Evolutionary conservation across 495 filamentous ascomycete genomes (phyloP).

Genomic region (Chaetomium tenue): DNA sequence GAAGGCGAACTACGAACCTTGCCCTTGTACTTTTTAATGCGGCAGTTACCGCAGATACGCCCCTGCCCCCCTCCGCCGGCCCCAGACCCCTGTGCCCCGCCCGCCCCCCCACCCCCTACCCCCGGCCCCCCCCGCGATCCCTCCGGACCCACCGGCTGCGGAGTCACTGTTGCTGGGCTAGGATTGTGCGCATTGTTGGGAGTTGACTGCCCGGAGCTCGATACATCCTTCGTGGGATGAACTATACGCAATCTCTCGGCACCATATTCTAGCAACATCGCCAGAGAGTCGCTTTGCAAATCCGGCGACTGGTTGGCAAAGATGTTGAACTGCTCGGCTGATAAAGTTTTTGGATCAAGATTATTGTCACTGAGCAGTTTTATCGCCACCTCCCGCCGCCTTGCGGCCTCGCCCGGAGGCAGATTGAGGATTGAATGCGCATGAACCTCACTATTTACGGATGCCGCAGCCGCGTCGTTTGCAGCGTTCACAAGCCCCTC

Average conservation of each 20-base stretch:
- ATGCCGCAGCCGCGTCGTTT: constrained; percentile 3
- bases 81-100: constrained; percentile 23
- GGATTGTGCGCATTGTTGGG: constrained; percentile 16
- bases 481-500: constrained; percentile 24
- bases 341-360: constrained; percentile 45
- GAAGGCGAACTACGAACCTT: constrained; percentile 11
- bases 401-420: constrained; percentile 42
- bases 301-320: constrained; percentile 51
- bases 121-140: constrained; percentile 32
- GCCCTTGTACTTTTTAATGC: constrained; percentile 27
- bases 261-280: constrained; percentile 47
- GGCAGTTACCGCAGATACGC: constrained; percentile 44
- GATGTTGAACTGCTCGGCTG: constrained; percentile 50
- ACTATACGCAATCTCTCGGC: constrained; percentile 49
- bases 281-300: constrained; percentile 45
- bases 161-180: constrained; percentile 12
- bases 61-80: constrained; percentile 27
- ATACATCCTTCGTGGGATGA: constrained; percentile 39
- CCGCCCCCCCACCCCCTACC: constrained; percentile 19
- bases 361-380: constrained; percentile 37
- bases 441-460: constrained; percentile 15
- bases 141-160: constrained; percentile 22
- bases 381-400: constrained; percentile 43
- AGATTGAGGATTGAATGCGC: constrained; percentile 39
- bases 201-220: constrained; percentile 28